phyloP scores from a whole-genome alignment of 2,329 filamentous ascomycete genomes.

The Trichocomaceae sp. region DNA sequence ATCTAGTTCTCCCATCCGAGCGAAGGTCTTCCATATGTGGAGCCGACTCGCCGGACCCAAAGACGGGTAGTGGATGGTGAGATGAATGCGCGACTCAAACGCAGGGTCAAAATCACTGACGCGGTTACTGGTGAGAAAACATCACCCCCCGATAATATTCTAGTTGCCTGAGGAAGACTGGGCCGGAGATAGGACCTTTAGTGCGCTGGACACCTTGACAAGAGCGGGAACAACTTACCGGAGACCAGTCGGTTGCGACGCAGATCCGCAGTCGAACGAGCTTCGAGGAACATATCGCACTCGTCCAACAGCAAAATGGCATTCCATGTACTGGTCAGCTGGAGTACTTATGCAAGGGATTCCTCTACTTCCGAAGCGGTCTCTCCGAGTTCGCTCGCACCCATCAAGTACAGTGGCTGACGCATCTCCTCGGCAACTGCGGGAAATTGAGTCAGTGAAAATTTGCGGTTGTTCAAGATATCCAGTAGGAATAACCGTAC shows the following conservation, averaged over 20 bases:
- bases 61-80: constrained; percentile 26
- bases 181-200: too few relatives aligned
- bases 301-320: constrained; percentile 42
- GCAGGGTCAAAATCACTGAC: constrained; percentile 34
- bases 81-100: constrained; percentile 32
- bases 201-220: too few relatives aligned
- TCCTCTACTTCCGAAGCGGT: not conserved
- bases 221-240: constrained; percentile 31
- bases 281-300: constrained; percentile 15
- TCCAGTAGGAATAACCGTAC: too few relatives aligned
- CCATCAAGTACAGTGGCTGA: constrained; percentile 45
- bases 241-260: constrained; percentile 36
- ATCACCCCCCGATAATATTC: constrained; percentile 39
- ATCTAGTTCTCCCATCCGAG: not conserved
- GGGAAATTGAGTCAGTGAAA: too few relatives aligned
- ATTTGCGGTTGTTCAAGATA: too few relatives aligned
- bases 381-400: not conserved
- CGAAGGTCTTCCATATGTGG: not conserved
- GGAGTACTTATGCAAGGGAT: constrained; percentile 4
- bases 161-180: too few relatives aligned
- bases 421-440: constrained; percentile 47
- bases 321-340: constrained; percentile 19
- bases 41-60: constrained; percentile 12
- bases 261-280: constrained; percentile 28
- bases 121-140: constrained; percentile 38